Evolutionary conservation across 257 asterid species (phyloP).

Genomic region (Dorcoceras hygrometricum): DNA sequence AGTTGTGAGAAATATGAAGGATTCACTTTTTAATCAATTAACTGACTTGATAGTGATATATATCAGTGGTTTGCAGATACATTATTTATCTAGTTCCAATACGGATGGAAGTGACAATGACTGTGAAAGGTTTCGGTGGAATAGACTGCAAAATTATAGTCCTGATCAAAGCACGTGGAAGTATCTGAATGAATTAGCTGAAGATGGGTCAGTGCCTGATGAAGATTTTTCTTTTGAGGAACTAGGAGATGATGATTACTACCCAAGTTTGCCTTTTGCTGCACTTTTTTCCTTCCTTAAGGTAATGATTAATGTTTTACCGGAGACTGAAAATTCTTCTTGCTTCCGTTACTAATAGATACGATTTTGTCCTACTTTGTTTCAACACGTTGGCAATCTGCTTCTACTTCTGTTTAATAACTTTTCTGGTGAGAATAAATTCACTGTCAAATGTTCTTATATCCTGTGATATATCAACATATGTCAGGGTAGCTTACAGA

Average conservation of each 20-base stretch:
- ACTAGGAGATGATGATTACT: constrained; percentile 80
- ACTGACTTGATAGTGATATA: constrained; percentile 31
- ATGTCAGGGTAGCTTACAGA: background rate
- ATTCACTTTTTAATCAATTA: background rate
- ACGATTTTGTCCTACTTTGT: constrained; percentile 18
- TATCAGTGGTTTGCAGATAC: constrained; percentile 79
- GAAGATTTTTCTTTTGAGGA: constrained; percentile 70
- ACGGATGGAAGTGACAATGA: constrained; percentile 62
- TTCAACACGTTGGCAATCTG: background rate
- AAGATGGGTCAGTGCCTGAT: constrained; percentile 40
- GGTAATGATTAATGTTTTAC: constrained; percentile 42
- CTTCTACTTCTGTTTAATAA: background rate
- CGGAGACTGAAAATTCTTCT: constrained; percentile 15
- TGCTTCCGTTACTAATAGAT: constrained; percentile 9
- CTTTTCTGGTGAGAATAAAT: background rate
- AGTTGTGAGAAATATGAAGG: background rate
- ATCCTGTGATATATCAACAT: constrained; percentile 8
- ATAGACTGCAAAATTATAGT: constrained; percentile 62
- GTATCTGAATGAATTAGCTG: constrained; percentile 55
- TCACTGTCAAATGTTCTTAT: background rate
- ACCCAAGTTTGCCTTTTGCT: constrained; percentile 90
- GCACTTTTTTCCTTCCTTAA: constrained; percentile 89
- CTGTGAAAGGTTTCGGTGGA: constrained; percentile 84
- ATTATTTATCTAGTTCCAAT: constrained; percentile 72
- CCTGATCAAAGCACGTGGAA: constrained; percentile 69